phyloP scores from a whole-genome alignment of 2,329 filamentous ascomycete genomes.

The Diaporthe citriasiana region DNA sequence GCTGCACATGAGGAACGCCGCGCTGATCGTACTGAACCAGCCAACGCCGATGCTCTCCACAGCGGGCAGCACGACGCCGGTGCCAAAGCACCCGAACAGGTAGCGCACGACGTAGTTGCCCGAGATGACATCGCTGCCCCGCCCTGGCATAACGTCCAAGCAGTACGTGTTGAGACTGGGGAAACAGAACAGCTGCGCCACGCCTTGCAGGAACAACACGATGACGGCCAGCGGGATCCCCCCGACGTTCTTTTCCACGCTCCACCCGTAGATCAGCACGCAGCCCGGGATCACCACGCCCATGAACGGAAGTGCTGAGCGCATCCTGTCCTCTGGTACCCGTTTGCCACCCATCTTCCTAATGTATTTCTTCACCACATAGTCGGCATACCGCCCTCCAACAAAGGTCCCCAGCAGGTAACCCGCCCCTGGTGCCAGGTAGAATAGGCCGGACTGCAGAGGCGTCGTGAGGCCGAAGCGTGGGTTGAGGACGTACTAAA shows the following conservation, averaged over 20 bases:
- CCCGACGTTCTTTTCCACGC: constrained; percentile 54
- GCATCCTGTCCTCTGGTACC: constrained; percentile 78
- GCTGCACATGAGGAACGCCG: constrained; percentile 65
- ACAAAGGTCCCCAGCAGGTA: constrained; percentile 77
- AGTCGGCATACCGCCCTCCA: constrained; percentile 78
- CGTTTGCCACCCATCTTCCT: constrained; percentile 64
- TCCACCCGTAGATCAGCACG: constrained; percentile 79
- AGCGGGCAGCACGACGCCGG: constrained; percentile 80
- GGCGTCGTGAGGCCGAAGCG: constrained; percentile 75
- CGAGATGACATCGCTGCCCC: constrained; percentile 80
- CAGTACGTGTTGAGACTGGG: constrained; percentile 81
- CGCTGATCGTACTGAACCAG: constrained; percentile 82
- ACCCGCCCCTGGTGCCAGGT: constrained; percentile 77
- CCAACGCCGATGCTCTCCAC: constrained; percentile 83
- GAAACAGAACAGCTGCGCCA: constrained; percentile 78
- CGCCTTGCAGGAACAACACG: constrained; percentile 77
- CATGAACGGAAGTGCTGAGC: constrained; percentile 71
- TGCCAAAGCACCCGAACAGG: constrained; percentile 78
- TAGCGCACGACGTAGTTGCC: constrained; percentile 87
- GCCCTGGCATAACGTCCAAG: constrained; percentile 82
- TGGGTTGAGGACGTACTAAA: constrained; percentile 75
- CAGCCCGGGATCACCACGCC: constrained; percentile 73
- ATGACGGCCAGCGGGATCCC: constrained; percentile 69
- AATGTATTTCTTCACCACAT: constrained; percentile 73
- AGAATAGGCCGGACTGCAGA: constrained; percentile 76